phyloP scores from a whole-genome alignment of 2,329 filamentous ascomycete genomes.

The Neophaeococcomyces aloes region DNA sequence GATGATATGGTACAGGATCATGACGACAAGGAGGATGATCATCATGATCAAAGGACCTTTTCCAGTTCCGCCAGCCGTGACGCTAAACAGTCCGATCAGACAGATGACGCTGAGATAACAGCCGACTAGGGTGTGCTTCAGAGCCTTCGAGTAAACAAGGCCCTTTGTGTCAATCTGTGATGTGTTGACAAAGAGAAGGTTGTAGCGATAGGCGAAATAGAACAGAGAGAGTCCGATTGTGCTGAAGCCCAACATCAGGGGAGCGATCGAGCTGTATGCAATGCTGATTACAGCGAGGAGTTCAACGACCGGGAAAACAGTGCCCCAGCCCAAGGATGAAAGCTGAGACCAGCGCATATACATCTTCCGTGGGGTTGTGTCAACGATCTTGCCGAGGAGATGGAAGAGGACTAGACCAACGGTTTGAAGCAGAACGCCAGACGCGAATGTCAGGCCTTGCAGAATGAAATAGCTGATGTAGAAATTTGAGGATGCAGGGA shows the following conservation, averaged over 20 bases:
- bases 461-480: constrained; percentile 93
- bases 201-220: constrained; percentile 83
- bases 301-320: constrained; percentile 67
- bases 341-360: constrained; percentile 68
- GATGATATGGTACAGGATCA: constrained; percentile 60
- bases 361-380: constrained; percentile 68
- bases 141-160: constrained; percentile 71
- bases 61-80: constrained; percentile 51
- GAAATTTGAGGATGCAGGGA: constrained; percentile 83
- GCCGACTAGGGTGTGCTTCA: constrained; percentile 76
- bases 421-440: constrained; percentile 63
- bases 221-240: constrained; percentile 68
- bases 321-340: constrained; percentile 70
- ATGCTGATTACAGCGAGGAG: constrained; percentile 47
- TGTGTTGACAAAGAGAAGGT: constrained; percentile 77
- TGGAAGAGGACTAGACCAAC: constrained; percentile 63
- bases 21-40: constrained; percentile 65
- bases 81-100: constrained; percentile 72
- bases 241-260: constrained; percentile 72
- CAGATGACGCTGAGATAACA: constrained; percentile 75
- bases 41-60: constrained; percentile 64
- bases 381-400: constrained; percentile 61
- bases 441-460: constrained; percentile 72
- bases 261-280: constrained; percentile 77
- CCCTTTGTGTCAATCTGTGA: constrained; percentile 77